Evolutionary conservation across 768 basidiomycete species (phyloP).

Genomic region (Lactarius akahatsu): DNA sequence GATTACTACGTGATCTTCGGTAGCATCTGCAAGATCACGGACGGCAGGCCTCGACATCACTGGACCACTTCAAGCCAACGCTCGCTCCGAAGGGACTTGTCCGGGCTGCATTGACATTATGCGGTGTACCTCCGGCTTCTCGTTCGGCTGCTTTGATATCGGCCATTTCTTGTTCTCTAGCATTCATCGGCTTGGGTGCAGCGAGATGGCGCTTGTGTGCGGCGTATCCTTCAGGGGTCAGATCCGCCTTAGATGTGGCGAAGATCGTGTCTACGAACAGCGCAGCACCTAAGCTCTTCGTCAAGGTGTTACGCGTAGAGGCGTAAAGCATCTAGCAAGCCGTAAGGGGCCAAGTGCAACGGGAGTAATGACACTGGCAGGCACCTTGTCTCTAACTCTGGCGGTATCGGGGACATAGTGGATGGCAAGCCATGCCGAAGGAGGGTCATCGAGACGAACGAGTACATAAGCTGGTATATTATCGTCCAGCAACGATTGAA

Average conservation of each 20-base stretch:
- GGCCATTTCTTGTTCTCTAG: constrained; percentile 78
- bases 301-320: constrained; percentile 66
- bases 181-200: constrained; percentile 80
- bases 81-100: constrained; percentile 56
- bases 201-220: constrained; percentile 67
- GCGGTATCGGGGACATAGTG: constrained; percentile 83
- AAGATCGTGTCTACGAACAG: constrained; percentile 74
- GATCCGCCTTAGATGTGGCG: constrained; percentile 68
- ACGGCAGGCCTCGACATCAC: constrained; percentile 66
- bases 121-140: constrained; percentile 47
- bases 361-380: not conserved
- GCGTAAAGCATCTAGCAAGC: constrained; percentile 80
- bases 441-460: constrained; percentile 57
- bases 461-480: constrained; percentile 75
- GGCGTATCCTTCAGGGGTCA: constrained; percentile 67
- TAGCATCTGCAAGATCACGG: constrained; percentile 48
- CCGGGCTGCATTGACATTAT: constrained; percentile 58
- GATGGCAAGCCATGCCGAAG: constrained; percentile 68
- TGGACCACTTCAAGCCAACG: constrained; percentile 66
- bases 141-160: constrained; percentile 76
- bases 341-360: not conserved
- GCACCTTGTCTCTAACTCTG: constrained; percentile 77
- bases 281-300: constrained; percentile 71
- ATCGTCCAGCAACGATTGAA: constrained; percentile 60
- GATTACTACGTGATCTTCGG: constrained; percentile 56